Evolutionary conservation across 1,284 basidiomycete genomes (phyloP).

Genomic region (Neolentinus lepideus): DNA sequence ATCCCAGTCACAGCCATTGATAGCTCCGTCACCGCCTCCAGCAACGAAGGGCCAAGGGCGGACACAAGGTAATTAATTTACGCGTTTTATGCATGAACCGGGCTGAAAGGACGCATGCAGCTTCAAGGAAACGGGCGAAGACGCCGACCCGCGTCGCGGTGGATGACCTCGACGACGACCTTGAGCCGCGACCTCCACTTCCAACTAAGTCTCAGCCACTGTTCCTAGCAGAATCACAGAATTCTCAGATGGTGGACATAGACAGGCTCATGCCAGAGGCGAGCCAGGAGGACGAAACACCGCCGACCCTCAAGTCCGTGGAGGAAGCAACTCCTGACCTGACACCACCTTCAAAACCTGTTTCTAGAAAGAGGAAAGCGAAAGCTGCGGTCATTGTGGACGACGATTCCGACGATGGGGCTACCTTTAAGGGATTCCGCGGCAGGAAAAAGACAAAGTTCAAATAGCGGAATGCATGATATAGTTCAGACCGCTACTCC

Average conservation of each 20-base stretch:
- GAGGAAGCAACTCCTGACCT: conserved; percentile 11
- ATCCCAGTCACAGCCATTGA: conserved; percentile 10
- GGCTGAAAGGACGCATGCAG: not conserved
- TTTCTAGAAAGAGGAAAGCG: conserved; percentile 24
- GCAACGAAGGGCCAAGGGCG: not conserved
- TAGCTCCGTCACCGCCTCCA: not conserved
- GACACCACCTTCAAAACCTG: conserved; percentile 9
- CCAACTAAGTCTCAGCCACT: conserved; percentile 19
- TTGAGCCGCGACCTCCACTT: not conserved
- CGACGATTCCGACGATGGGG: conserved; percentile 66
- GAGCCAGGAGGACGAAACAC: conserved; percentile 15
- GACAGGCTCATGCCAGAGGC: conserved; percentile 21
- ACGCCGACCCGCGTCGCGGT: not conserved
- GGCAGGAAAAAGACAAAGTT: conserved; percentile 23
- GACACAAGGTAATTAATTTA: not conserved
- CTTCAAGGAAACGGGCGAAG: not conserved
- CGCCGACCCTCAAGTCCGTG: conserved; percentile 25
- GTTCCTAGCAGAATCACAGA: conserved; percentile 25
- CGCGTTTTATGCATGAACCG: not conserved
- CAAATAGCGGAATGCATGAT: not conserved
- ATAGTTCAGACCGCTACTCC: not conserved
- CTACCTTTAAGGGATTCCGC: conserved; percentile 57
- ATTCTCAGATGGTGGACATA: conserved; percentile 20
- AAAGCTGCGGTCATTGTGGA: conserved; percentile 35
- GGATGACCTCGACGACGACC: not conserved